phyloP scores from a whole-genome alignment of 495 filamentous ascomycete genomes.

The Talaromyces adpressus region DNA sequence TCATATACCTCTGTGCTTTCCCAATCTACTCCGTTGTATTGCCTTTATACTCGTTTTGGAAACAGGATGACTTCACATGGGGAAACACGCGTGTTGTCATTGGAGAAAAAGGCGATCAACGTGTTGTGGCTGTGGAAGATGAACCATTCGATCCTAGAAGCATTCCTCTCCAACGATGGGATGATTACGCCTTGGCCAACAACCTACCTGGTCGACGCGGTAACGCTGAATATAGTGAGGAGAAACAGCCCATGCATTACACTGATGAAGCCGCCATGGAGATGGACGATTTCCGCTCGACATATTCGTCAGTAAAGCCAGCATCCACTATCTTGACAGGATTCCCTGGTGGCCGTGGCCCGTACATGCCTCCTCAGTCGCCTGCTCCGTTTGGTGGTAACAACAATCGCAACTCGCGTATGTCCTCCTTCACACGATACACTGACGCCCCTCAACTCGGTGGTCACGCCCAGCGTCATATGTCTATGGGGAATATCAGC shows the following conservation, averaged over 20 bases:
- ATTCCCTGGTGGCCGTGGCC: conserved; percentile 57
- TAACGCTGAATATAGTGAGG: conserved; percentile 51
- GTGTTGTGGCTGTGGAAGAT: conserved; percentile 79
- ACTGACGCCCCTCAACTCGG: conserved; percentile 41
- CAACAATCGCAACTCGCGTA: conserved; percentile 50
- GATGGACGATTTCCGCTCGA: conserved; percentile 95
- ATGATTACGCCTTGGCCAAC: conserved; percentile 91
- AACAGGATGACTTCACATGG: conserved; percentile 97
- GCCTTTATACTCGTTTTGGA: conserved; percentile 98
- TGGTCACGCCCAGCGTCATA: conserved; percentile 41
- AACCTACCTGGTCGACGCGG: conserved; percentile 88
- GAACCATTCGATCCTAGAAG: conserved; percentile 84
- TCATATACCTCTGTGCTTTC: conserved; percentile 92
- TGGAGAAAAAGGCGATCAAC: conserved; percentile 84
- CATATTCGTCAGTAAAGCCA: conserved; percentile 92
- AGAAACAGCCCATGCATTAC: conserved; percentile 50
- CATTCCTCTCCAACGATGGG: conserved; percentile 93
- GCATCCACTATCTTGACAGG: conserved; percentile 88
- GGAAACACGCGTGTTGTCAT: conserved; percentile 97
- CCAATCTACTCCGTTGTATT: conserved; percentile 90
- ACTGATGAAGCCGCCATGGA: conserved; percentile 65
- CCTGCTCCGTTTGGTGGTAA: conserved; percentile 59
- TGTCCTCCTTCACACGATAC: conserved; percentile 48
- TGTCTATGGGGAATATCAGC: conserved; percentile 57
- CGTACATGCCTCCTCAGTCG: conserved; percentile 75